Base-by-base conservation (phyloP, 371 early-diverging fungal species). In the Fennellomyces sp. region DNA sequence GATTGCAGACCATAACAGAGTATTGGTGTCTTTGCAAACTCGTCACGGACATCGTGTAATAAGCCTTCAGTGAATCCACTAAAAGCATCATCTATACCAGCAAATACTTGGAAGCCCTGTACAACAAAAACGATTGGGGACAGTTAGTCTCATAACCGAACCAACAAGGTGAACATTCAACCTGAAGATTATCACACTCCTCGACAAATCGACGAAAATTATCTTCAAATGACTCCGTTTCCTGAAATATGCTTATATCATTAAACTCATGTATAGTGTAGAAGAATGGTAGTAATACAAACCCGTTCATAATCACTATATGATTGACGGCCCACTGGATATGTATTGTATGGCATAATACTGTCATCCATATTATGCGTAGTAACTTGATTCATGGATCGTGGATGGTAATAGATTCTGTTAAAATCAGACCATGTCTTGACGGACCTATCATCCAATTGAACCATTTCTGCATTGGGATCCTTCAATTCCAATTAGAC, bases 371-470 rank as follows among this genome's bases (percentile, higher is more conserved):
- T 77, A 49, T 82, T 78, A 54, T 91, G 89, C 1, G 85, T 76
- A 3, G 74, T 73, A 15, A 91, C 68, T 15, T 82, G 76, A 53
- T 82, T 75, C 27, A 91, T 66, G 4, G 93, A 82, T 11, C 87
- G 83, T 21, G 91, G 91, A 61, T 92, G 92, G 60, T 87, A 93
- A 57, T 80, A 90, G 17, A 87, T 75, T 19, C 87, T 80, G 62
- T 88, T 90, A 65, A 81, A 92, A 64, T 95, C 95, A 0, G 95
- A 87, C 96, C 96, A 95, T 1, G 78, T 79, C 36, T 78, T 67
- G 48, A 87, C 81, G 15, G 80, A 60, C 27, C 63, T 51, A 60
- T 82, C 71, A 35, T 69, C 65, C 12, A 49, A n/a, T 19, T 69
- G 23, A 10, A 45, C 62, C 49, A 65, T 63, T 11, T 42, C 56